These are phyloP conservation scores for Gracilaria gracilis DNA, from an alignment of 23 red algal genomes.

Conservation along the genomic window DNA sequence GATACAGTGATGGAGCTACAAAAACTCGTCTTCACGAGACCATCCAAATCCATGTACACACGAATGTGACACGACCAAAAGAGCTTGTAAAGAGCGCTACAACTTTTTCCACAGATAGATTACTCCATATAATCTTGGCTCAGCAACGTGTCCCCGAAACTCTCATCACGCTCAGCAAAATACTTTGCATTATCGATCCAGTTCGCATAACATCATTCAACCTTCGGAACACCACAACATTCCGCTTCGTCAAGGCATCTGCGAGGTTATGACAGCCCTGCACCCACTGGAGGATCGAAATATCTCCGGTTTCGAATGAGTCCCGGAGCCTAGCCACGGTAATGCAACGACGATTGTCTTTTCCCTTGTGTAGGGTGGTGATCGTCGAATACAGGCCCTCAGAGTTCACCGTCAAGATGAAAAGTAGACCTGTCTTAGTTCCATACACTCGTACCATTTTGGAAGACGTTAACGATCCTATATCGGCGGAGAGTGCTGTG, in stretches of 20 bases:
- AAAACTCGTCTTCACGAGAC: no score
- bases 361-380: neutral
- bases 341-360: slow-evolving; percentile 20
- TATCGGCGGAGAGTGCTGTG: no score
- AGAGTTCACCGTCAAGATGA: slow-evolving; percentile 3
- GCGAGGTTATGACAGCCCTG: neutral
- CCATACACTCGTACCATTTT: neutral
- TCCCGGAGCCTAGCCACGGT: slow-evolving; percentile 1
- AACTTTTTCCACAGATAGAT: no score
- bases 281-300: slow-evolving; percentile 2
- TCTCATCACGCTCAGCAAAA: no score
- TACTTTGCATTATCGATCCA: no score
- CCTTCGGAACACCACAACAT: neutral
- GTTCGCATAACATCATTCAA: neutral
- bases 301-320: slow-evolving; percentile 13
- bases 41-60: no score
- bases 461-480: no score
- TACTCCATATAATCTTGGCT: no score
- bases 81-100: no score
- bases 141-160: no score
- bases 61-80: no score
- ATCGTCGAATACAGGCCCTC: slow-evolving; percentile 1
- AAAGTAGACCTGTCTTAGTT: neutral
- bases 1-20: no score
- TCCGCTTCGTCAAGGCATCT: slow-evolving; percentile 34